Conservation (phyloP, 306 rosid genomes). For the Prunus mongolica region DNA sequence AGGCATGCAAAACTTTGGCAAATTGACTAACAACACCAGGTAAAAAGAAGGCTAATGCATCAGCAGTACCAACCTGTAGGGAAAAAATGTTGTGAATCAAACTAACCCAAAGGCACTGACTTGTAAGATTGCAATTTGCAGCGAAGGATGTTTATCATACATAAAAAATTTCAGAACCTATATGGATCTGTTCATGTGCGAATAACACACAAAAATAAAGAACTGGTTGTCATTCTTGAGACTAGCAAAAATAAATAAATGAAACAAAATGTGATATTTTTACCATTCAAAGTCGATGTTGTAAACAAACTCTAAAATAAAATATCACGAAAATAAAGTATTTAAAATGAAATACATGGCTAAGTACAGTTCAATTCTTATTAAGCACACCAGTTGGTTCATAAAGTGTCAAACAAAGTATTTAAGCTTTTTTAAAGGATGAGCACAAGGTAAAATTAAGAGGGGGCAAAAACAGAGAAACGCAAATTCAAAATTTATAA, state of each 20-base stretch:
- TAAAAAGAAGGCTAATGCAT: conserved; percentile 88
- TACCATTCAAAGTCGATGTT: neutral
- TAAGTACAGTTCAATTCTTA: neutral
- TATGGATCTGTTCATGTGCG: neutral
- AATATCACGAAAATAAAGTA: neutral
- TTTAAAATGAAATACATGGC: neutral
- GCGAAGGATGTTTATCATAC: neutral
- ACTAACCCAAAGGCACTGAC: neutral
- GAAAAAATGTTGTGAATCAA: neutral
- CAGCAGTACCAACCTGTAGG: conserved; percentile 80
- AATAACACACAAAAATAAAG: neutral
- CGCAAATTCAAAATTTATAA: neutral
- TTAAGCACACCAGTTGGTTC: neutral
- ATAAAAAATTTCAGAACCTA: neutral
- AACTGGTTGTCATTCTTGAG: neutral
- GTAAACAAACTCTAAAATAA: neutral
- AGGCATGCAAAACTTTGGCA: conserved; percentile 72
- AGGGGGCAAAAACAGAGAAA: neutral
- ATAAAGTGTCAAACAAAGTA: neutral
- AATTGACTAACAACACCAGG: conserved; percentile 91
- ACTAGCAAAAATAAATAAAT: neutral
- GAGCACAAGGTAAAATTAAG: neutral
- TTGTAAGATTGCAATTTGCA: neutral
- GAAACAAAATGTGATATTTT: neutral
- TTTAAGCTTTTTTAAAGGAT: neutral